Base-by-base conservation (phyloP, 2,329 filamentous ascomycete genomes). In the Diaporthe aspalathi region DNA sequence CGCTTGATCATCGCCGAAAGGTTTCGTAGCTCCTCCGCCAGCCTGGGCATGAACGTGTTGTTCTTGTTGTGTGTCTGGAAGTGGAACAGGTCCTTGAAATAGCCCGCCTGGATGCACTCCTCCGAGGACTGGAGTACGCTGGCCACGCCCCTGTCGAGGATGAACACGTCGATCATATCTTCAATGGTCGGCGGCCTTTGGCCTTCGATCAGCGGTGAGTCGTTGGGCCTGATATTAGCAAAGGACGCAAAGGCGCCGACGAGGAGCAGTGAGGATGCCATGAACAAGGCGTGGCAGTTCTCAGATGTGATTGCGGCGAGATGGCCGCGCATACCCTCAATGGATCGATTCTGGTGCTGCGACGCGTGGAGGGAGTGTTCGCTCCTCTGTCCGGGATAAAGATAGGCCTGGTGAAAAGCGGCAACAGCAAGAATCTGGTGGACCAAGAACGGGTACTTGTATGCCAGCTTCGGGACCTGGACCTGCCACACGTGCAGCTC, bases 281-380 rank as follows among this genome's bases (percentile, higher is more conserved):
- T 70, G 67, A 82, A 82, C 3, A 80, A 74, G 1, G 79, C 76
- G n/a, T 80, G 76, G 45, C 78, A 81, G 52, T 76, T 80, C 1
- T 79, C 76, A 1, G 75, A 73, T 9, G 68, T 76, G 29, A 81
- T 75, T 7, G 74, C 69, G 0, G 74, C 40, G 1, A 82, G 71
- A 0, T 75, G 74, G 4, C 70, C 74, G 0, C 79, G 76, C 57
- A 82, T 74, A 1, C 79, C 80, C 22, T 74, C 73, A 2, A 80
- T 76, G 11, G 80, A 78, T 20, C 78, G 74, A 60, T 75, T 79
- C 52, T 81, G 80, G 27, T 81, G 80, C 11, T 80, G 77, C 1
- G 79, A 79, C 1, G 79, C 80, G 22, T 75, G 76, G 0, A 79
- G 73, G 0, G 74, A 72, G 49, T 78, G 78, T 22, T 68, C 67